Percentiles rank a stretch among this genome's conserved stretches.
These are phyloP conservation scores for Blastocystis sp. DNA, from an alignment of 352 stramenopile species.

Conservation along the genomic window DNA sequence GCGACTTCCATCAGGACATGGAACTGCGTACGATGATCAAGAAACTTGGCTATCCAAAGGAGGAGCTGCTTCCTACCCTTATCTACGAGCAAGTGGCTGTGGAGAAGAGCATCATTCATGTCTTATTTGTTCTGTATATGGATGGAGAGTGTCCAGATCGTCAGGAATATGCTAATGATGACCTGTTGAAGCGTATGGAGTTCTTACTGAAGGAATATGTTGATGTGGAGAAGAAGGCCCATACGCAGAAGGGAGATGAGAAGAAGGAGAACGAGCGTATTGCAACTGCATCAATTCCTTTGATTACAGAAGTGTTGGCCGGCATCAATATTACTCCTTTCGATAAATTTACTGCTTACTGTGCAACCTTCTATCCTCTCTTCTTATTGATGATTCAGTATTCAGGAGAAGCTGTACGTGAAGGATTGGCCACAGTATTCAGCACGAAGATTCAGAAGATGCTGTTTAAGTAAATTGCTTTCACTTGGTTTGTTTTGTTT, in stretches of 20 bases:
- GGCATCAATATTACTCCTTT: slow-evolving; percentile 58
- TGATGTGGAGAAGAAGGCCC: slow-evolving; percentile 56
- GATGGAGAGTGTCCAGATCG: slow-evolving; percentile 25
- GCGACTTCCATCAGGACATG: slow-evolving; percentile 64
- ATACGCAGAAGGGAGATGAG: neutral
- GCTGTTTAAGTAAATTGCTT: slow-evolving; percentile 23
- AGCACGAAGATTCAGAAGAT: slow-evolving; percentile 48
- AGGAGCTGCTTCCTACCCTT: slow-evolving; percentile 52
- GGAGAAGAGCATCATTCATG: slow-evolving; percentile 57
- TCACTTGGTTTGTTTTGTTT: neutral
- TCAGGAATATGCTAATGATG: slow-evolving; percentile 38
- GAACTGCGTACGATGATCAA: slow-evolving; percentile 42
- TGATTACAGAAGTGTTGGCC: slow-evolving; percentile 20
- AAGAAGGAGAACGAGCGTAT: slow-evolving; percentile 62
- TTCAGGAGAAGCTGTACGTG: slow-evolving; percentile 22
- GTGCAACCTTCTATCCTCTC: slow-evolving; percentile 34
- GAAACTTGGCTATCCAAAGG: slow-evolving; percentile 58
- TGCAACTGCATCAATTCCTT: slow-evolving; percentile 9
- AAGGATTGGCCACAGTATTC: slow-evolving; percentile 26
- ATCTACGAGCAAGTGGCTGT: slow-evolving; percentile 61
- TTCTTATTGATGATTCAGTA: slow-evolving; percentile 55
- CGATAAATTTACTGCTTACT: slow-evolving; percentile 58
- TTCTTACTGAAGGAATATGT: slow-evolving; percentile 48
- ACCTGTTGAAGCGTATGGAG: slow-evolving; percentile 63
- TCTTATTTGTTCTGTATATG: slow-evolving; percentile 67